Evolutionary conservation across 768 basidiomycete species (phyloP).

Genomic region (Lyophyllum decastes): DNA sequence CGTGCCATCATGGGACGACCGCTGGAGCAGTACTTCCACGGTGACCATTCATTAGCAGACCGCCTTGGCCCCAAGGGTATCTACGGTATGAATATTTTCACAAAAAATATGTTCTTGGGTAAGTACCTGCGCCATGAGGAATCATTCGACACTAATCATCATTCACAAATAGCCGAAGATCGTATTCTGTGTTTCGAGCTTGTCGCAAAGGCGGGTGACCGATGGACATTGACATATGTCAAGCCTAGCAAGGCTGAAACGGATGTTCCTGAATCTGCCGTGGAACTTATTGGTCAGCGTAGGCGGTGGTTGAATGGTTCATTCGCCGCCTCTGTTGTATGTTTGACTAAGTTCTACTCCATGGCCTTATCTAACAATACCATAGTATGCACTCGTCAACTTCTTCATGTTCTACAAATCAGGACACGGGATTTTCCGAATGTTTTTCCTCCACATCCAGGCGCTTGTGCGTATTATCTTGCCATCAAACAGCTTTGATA

Average conservation of each 20-base stretch:
- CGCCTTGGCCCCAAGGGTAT: conserved; percentile 93
- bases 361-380: conserved; percentile 1
- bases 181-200: conserved; percentile 98
- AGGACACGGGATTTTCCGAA: conserved; percentile 84
- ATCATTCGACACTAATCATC: background rate
- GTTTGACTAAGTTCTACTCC: conserved; percentile 25
- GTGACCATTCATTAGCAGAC: conserved; percentile 88
- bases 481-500: background rate
- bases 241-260: conserved; percentile 97
- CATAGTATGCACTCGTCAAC: conserved; percentile 89
- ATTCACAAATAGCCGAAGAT: conserved; percentile 68
- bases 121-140: background rate
- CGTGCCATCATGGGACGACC: conserved; percentile 90
- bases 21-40: conserved; percentile 83
- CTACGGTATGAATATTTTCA: conserved; percentile 96
- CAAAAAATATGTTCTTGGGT: conserved; percentile 77
- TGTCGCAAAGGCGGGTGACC: conserved; percentile 84
- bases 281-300: conserved; percentile 92
- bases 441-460: conserved; percentile 97
- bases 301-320: conserved; percentile 97
- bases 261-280: conserved; percentile 91
- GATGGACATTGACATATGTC: conserved; percentile 88
- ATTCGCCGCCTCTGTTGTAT: conserved; percentile 87
- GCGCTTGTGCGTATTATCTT: conserved; percentile 60
- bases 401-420: conserved; percentile 89